Evolutionary conservation across 2,329 filamentous ascomycete genomes (phyloP).

Genomic region (Exserohilum rostratum): DNA sequence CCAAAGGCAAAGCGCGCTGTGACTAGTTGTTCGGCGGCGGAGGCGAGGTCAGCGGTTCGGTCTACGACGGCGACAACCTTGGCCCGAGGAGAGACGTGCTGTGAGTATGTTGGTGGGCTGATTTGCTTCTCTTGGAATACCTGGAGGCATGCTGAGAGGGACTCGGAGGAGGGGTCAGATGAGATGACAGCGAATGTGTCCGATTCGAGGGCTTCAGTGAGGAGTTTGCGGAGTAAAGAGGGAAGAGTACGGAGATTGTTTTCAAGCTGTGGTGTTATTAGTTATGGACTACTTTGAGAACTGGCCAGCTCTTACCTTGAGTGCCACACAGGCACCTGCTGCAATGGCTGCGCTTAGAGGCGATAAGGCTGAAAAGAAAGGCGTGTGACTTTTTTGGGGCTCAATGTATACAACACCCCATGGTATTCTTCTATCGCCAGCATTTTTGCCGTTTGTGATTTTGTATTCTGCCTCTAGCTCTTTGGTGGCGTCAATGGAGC

Average conservation of each 20-base stretch:
- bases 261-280: slow-evolving; percentile 41
- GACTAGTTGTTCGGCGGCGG: slow-evolving; percentile 61
- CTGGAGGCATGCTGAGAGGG: slow-evolving; percentile 33
- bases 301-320: slow-evolving; percentile 50
- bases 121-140: slow-evolving; percentile 42
- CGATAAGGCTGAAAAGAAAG: slow-evolving; percentile 51
- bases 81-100: slow-evolving; percentile 45
- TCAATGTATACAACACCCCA: slow-evolving; percentile 57
- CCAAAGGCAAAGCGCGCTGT: slow-evolving; percentile 61
- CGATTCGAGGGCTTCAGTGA: slow-evolving; percentile 52
- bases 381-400: slow-evolving; percentile 53
- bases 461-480: slow-evolving; percentile 52
- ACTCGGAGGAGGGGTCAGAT: slow-evolving; percentile 33
- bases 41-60: slow-evolving; percentile 61
- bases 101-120: slow-evolving; percentile 25
- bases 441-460: slow-evolving; percentile 50
- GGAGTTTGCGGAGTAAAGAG: slow-evolving; percentile 46
- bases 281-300: not conserved
- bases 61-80: slow-evolving; percentile 65
- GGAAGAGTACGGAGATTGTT: slow-evolving; percentile 49
- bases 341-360: slow-evolving; percentile 55
- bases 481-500: slow-evolving; percentile 47
- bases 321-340: slow-evolving; percentile 58
- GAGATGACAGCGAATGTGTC: slow-evolving; percentile 57
- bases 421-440: slow-evolving; percentile 39